Evolutionary conservation across 768 basidiomycete genomes (phyloP).

Genomic region (Naematelia aurantialba): DNA sequence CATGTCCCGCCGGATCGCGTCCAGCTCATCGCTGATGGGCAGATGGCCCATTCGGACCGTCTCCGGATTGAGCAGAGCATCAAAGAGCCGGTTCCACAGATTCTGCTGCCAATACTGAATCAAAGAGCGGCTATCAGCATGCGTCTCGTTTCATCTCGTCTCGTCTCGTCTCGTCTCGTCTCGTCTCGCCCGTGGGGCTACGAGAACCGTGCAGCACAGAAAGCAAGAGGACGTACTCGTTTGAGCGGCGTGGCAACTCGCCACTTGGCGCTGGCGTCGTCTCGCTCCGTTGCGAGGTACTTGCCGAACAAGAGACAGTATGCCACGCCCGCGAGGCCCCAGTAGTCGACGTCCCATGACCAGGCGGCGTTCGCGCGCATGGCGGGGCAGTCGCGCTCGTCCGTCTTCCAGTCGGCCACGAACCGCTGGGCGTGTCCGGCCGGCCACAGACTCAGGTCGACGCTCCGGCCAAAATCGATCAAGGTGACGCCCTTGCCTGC

Average conservation of each 20-base stretch:
- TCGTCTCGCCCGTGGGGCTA: too few species aligned
- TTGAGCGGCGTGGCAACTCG: conserved; percentile 37
- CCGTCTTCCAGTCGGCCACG: conserved; percentile 79
- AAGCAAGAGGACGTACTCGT: too few species aligned
- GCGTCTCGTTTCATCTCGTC: too few species aligned
- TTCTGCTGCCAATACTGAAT: conserved; percentile 84
- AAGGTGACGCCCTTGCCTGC: conserved; percentile 77
- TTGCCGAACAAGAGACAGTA: conserved; percentile 97
- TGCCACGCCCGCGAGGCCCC: conserved; percentile 86
- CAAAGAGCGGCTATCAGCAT: conserved; percentile 10
- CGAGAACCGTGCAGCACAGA: too few species aligned
- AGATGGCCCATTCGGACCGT: conserved; percentile 61
- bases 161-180: too few species aligned
- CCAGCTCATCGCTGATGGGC: conserved; percentile 70
- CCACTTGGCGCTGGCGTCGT: conserved; percentile 17
- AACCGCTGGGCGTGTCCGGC: conserved; percentile 63
- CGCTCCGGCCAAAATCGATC: conserved; percentile 95
- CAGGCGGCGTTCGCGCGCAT: conserved; percentile 76
- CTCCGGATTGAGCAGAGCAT: conserved; percentile 77
- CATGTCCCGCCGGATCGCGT: conserved; percentile 68
- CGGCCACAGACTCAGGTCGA: conserved; percentile 81
- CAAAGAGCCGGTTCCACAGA: conserved; percentile 78
- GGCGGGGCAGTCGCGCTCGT: conserved; percentile 88
- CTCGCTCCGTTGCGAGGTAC: conserved; percentile 70
- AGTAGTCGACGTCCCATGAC: conserved; percentile 96